Evolutionary conservation across 2,329 filamentous ascomycete species (phyloP), one percentile per base, ranked within the genome.

Genomic region (Ascochyta viciae-villosae): DNA sequence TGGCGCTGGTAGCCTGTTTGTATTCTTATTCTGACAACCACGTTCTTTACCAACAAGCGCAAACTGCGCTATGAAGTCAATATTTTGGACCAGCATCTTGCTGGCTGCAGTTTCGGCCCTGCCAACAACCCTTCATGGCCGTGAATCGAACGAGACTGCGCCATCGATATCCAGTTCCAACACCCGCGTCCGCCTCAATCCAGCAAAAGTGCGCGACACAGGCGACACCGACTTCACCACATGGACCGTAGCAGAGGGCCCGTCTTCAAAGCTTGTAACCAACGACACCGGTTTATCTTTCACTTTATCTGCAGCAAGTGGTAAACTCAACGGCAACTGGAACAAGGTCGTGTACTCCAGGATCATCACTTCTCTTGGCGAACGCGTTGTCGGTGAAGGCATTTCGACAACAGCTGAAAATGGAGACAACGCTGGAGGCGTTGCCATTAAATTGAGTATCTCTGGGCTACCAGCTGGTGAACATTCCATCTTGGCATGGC

Each of bases 401-500:
- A 64, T 73, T 24, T 68, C 69, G 23, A 70, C 67, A 9, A 49
- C 60, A 4, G 60, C 54, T 22, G 57, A 64, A 15, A 60, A 57
- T 23, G 68, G 65, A 12, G 52, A 61, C 7, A 58, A 58, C n/a
- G 37, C 24, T 22, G 44, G 54, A 46, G 58, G 58, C 1, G 23
- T 51, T 12, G 33, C 66, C 3, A 66, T 73, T 37, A 63, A 63
- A 1, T 55, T 73, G 13, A 63, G 66, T 24, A 60, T 74, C 16
- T 64, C 58, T 26, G 71, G 70, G 1, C 60, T 74, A 3, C 24
- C 65, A 2, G 46, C 63, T n/a, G 71, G 71, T 10, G 51, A 64
- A 10, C 71, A 74, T 40, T 65, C 61, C 3, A 54, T 73, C 7
- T 44, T 72, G 19, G 57, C 71, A 6, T 74, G 64, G 62, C 70